Percentiles rank a stretch among this genome's conserved stretches.
These are phyloP conservation scores for Diplodia corticola DNA, from an alignment of 2,329 filamentous ascomycete species.

Conservation along the genomic window DNA sequence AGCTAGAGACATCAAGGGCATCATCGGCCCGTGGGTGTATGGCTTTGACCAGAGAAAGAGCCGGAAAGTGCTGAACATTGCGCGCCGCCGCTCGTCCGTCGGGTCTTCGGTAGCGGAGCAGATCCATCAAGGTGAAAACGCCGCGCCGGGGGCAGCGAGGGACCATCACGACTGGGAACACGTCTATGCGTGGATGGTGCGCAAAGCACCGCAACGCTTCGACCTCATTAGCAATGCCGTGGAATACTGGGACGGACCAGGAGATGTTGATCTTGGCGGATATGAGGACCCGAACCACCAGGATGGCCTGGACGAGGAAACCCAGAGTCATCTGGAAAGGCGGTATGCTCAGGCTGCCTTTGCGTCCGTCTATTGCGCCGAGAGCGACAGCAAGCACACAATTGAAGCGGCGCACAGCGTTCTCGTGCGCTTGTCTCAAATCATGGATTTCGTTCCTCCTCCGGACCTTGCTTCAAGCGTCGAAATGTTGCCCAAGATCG, in stretches of 20 bases:
- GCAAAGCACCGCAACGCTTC: slow-evolving; percentile 62
- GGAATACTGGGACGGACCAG: slow-evolving; percentile 72
- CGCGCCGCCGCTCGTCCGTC: not conserved
- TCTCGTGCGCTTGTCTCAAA: slow-evolving; percentile 57
- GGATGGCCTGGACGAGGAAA: slow-evolving; percentile 55
- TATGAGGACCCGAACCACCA: slow-evolving; percentile 54
- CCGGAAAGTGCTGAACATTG: slow-evolving; percentile 42
- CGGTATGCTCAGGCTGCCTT: slow-evolving; percentile 69
- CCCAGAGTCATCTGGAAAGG: slow-evolving; percentile 60
- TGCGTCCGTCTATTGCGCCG: slow-evolving; percentile 67
- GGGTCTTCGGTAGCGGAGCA: not conserved
- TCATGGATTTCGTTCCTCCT: slow-evolving; percentile 62
- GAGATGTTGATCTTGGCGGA: slow-evolving; percentile 67
- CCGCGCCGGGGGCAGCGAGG: not conserved
- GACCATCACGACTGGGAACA: slow-evolving; percentile 63
- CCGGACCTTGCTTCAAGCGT: slow-evolving; percentile 48
- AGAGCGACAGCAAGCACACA: slow-evolving; percentile 59
- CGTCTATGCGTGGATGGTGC: slow-evolving; percentile 66
- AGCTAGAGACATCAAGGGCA: slow-evolving; percentile 65
- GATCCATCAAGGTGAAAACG: slow-evolving; percentile 26
- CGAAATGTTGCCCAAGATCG: slow-evolving; percentile 46
- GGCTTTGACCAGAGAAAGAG: slow-evolving; percentile 61
- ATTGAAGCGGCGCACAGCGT: slow-evolving; percentile 63
- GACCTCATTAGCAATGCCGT: slow-evolving; percentile 62
- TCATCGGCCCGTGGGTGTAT: slow-evolving; percentile 74